These are phyloP conservation scores for Aurinia saxatilis DNA, from an alignment of 345 rosid genomes.

Conservation along the genomic window DNA sequence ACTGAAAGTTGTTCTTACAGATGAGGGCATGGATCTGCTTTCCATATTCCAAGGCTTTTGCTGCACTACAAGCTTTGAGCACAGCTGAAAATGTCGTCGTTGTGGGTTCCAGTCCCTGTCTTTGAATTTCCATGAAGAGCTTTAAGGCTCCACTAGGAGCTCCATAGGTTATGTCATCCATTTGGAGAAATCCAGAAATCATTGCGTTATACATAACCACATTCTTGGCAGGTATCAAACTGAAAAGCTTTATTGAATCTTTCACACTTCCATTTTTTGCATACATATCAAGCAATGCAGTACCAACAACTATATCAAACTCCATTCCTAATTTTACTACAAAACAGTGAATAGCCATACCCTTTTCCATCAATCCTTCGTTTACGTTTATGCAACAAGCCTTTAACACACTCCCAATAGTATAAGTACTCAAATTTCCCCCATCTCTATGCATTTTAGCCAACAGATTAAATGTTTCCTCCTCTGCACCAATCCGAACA, in stretches of 20 bases:
- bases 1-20: constrained; percentile 40
- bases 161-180: constrained; percentile 20
- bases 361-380: constrained; percentile 22
- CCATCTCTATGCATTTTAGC: constrained; percentile 39
- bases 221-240: constrained; percentile 33
- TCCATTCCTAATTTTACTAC: constrained; percentile 36
- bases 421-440: constrained; percentile 26
- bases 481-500: constrained; percentile 32
- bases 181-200: constrained; percentile 40
- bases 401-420: constrained; percentile 43
- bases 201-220: constrained; percentile 48
- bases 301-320: constrained; percentile 35
- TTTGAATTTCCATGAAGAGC: constrained; percentile 40
- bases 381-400: constrained; percentile 32
- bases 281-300: constrained; percentile 54
- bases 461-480: constrained; percentile 32
- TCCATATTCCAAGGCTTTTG: constrained; percentile 33
- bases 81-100: constrained; percentile 43
- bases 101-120: constrained; percentile 36
- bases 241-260: constrained; percentile 29
- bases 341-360: constrained; percentile 40
- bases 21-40: constrained; percentile 44
- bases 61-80: constrained; percentile 37
- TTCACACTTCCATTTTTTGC: constrained; percentile 35
- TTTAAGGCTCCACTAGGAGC: constrained; percentile 29